Evolutionary conservation across 2,329 filamentous ascomycete genomes (phyloP).

Genomic region (Aspergillus fischeri): DNA sequence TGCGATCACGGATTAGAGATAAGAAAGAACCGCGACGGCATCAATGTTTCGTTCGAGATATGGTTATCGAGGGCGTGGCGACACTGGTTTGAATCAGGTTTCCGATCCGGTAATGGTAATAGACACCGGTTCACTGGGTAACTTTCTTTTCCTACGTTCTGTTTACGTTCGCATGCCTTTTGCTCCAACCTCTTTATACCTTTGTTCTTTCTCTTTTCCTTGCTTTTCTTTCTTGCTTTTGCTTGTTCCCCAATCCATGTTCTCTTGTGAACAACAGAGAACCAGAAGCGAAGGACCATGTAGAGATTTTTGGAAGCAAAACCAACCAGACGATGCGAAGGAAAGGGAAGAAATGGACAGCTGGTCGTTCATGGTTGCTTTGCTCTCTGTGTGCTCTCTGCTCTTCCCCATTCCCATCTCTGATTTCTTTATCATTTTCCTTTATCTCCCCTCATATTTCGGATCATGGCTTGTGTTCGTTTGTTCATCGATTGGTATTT

Average conservation of each 20-base stretch:
- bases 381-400: neutral
- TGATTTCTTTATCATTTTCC: neutral
- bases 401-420: neutral
- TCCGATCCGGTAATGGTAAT: neutral
- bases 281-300: neutral
- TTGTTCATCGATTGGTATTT: conserved; percentile 19
- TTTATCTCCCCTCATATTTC: neutral
- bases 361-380: neutral
- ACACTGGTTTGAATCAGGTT: neutral
- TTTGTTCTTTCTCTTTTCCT: neutral
- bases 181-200: neutral
- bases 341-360: neutral
- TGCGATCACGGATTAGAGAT: neutral
- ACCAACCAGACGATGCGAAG: neutral
- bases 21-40: neutral
- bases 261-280: neutral
- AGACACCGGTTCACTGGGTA: neutral
- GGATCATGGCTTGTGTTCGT: neutral
- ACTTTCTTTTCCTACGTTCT: neutral
- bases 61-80: neutral
- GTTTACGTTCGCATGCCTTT: neutral
- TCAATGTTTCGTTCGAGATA: neutral
- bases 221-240: neutral
- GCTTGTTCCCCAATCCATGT: neutral
- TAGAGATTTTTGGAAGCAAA: neutral